These are phyloP conservation scores for Teunomyces barrocoloradensis DNA, from an alignment of 805 yeast species.

Conservation along the genomic window DNA sequence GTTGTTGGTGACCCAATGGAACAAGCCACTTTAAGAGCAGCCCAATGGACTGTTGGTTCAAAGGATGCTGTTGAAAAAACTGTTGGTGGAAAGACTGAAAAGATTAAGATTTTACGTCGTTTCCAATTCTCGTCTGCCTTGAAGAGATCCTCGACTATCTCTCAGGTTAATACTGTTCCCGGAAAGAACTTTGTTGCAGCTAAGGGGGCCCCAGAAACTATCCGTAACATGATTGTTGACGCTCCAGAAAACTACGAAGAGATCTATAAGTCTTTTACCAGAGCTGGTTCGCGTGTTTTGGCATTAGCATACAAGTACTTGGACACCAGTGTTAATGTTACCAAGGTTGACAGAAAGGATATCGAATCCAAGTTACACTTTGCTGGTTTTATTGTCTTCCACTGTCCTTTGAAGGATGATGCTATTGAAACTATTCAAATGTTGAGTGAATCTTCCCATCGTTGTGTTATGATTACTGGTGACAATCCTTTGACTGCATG, in stretches of 20 bases:
- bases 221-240: slow-evolving; percentile 66
- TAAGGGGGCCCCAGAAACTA: slow-evolving; percentile 98
- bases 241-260: slow-evolving; percentile 83
- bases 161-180: slow-evolving; percentile 48
- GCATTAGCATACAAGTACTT: slow-evolving; percentile 87
- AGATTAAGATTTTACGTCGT: slow-evolving; percentile 78
- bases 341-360: slow-evolving; percentile 65
- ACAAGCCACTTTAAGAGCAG: slow-evolving; percentile 86
- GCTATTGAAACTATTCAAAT: slow-evolving; percentile 86
- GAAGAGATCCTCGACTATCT: slow-evolving; percentile 89
- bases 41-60: slow-evolving; percentile 78
- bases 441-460: slow-evolving; percentile 93
- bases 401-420: slow-evolving; percentile 92
- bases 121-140: slow-evolving; percentile 96
- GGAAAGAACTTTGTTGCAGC: slow-evolving; percentile 69
- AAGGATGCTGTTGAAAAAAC: slow-evolving; percentile 65
- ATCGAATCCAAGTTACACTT: slow-evolving; percentile 74
- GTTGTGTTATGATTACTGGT: slow-evolving; percentile 98
- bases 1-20: slow-evolving; percentile 99
- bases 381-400: slow-evolving; percentile 94
- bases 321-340: slow-evolving; percentile 49
- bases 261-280: slow-evolving; percentile 83
- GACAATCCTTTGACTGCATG: slow-evolving; percentile 98
- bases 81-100: slow-evolving; percentile 32
- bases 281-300: slow-evolving; percentile 93